Base-by-base conservation (phyloP, 2,329 filamentous ascomycete species). In the Aspergillus neotritici region DNA sequence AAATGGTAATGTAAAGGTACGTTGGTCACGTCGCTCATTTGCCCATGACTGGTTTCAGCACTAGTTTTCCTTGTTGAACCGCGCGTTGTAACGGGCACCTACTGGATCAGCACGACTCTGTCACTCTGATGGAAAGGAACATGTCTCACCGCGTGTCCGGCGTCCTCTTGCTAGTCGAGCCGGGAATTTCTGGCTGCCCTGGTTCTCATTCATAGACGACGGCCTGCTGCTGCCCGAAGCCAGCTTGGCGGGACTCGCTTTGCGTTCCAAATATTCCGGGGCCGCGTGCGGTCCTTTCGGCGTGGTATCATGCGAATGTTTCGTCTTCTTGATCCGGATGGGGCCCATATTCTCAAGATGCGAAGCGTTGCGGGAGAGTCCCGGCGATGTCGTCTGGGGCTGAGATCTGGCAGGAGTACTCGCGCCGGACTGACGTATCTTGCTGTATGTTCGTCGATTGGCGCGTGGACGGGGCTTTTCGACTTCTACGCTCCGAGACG, bases 41-140 rank as follows among this genome's bases (percentile, higher is more conserved):
- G 31, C 13, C 15, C 34, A 17, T 33, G 25, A 14, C 7, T 12
- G 15, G 21, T 13, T 14, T 25, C n/a, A 14, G n/a, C 13, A 14
- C 28, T 17, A 38, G 16, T 30, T 14, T 33, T 52, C 49, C 33
- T 55, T 52, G 15, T 47, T 56, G 39, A 65, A 66, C 1, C 62
- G 58, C 30, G 58, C 56, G 29, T 49, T 56, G 42, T 66, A 65
- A 25, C 53, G 55, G 10, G 63, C 57, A 15, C 59, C 62, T 65
- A 21, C 12, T 10, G 12, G 30, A 8, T 9, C 21, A 25, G 21
- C 21, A 25, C 6, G 21, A 25, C 5, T 25, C n/a, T n/a, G n/a
- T n/a, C n/a, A n/a, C n/a, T 9, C 21, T 25, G 17, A 25, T 25
- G 6, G 21, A 25, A 25, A 9, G 5, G 2, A 37, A 15, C 2